phyloP scores from a whole-genome alignment of 2,329 filamentous ascomycete species.

The Penicillium sclerotiorum region DNA sequence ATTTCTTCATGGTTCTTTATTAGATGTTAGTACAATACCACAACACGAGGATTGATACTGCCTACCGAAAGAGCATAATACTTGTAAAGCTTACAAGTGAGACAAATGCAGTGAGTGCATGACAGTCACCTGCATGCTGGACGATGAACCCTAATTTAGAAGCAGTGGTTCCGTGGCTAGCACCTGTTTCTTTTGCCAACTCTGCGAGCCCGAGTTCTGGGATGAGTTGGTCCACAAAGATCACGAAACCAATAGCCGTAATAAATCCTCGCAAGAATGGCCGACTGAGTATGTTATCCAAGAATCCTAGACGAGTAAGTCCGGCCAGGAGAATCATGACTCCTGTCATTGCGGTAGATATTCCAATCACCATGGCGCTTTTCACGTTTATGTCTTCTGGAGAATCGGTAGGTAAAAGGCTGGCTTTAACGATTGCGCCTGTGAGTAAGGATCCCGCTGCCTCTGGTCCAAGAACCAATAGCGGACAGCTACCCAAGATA shows the following conservation, averaged over 20 bases:
- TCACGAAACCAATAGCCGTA: conserved; percentile 94
- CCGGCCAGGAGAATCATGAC: conserved; percentile 87
- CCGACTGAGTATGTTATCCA: conserved; percentile 90
- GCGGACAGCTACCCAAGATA: conserved; percentile 84
- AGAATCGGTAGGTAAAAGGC: conserved; percentile 68
- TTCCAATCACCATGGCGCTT: conserved; percentile 82
- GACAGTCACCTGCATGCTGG: conserved; percentile 65
- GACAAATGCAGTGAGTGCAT: conserved; percentile 74
- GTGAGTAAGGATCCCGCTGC: conserved; percentile 90
- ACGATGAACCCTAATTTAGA: conserved; percentile 83
- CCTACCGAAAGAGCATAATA: conserved; percentile 86
- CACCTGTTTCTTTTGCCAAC: conserved; percentile 62
- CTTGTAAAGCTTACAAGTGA: conserved; percentile 78
- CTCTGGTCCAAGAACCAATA: conserved; percentile 93
- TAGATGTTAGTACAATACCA: conserved; percentile 13
- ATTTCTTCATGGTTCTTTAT: conserved; percentile 74
- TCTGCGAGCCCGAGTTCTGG: conserved; percentile 79
- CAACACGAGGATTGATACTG: background rate
- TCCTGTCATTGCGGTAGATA: conserved; percentile 85
- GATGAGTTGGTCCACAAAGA: conserved; percentile 91
- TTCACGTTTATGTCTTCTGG: conserved; percentile 67
- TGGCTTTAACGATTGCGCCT: conserved; percentile 79
- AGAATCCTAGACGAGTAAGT: conserved; percentile 80
- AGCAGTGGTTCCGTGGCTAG: conserved; percentile 80
- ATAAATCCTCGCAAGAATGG: conserved; percentile 96